These are phyloP conservation scores for Trypanosomatidae sp. DNA, from an alignment of 208 protist genomes.

Conservation along the genomic window DNA sequence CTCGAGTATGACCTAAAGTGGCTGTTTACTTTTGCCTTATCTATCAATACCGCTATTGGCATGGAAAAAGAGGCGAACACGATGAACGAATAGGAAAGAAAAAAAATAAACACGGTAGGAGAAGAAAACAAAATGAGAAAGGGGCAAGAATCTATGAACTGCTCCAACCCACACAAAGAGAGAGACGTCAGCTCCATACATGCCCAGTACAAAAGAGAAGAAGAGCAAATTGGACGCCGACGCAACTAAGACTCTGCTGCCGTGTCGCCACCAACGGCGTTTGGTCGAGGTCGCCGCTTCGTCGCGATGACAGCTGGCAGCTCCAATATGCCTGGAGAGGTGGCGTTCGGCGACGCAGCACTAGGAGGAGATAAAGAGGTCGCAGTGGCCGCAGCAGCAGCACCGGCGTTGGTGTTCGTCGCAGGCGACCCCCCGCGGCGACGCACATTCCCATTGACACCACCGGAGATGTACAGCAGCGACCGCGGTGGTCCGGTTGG, in stretches of 20 bases:
- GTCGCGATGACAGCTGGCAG: conserved; percentile 20
- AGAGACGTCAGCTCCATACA: not conserved
- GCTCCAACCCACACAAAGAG: no score
- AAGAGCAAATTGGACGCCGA: no score
- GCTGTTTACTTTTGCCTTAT: not conserved
- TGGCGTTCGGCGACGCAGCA: no score
- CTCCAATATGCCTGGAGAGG: no score
- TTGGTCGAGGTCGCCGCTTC: conserved; percentile 6
- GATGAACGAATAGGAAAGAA: not conserved
- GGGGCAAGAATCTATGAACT: no score
- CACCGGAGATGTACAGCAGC: conserved; percentile 26
- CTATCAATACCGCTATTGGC: not conserved
- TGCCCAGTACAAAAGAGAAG: no score
- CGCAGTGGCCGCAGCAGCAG: not conserved
- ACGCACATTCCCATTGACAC: not conserved
- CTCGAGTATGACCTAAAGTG: no score
- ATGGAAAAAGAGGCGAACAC: not conserved
- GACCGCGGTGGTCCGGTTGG: conserved; percentile 64
- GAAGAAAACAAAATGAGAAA: not conserved
- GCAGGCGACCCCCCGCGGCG: conserved; percentile 8
- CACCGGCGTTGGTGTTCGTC: not conserved
- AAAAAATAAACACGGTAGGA: not conserved
- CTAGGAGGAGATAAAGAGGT: no score
- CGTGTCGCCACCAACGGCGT: not conserved
- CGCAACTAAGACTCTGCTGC: conserved; percentile 2